Percentiles rank a stretch among this genome's conserved stretches.
Evolutionary conservation across 805 yeast species (phyloP).

Genomic region (Metschnikowia hibisci): DNA sequence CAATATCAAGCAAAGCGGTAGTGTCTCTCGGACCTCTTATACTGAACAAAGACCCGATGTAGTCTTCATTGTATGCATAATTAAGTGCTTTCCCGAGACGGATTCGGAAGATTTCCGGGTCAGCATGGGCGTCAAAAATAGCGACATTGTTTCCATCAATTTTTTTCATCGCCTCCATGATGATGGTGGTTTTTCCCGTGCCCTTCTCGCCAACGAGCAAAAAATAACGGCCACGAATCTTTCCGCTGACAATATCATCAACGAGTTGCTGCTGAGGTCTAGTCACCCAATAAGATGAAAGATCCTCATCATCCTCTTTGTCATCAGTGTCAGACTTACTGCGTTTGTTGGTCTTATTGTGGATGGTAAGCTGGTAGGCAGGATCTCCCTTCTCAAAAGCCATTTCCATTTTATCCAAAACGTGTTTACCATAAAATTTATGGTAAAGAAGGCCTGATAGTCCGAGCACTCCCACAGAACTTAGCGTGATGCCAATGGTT

Average conservation of each 20-base stretch:
- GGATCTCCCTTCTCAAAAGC: constrained; percentile 71
- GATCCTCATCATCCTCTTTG: constrained; percentile 21
- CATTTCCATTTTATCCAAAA: constrained; percentile 55
- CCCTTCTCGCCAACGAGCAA: constrained; percentile 81
- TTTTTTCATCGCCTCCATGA: constrained; percentile 65
- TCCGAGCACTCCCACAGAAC: constrained; percentile 65
- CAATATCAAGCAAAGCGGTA: constrained; percentile 76
- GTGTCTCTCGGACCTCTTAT: constrained; percentile 84
- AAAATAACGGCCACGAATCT: constrained; percentile 63
- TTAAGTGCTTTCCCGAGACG: constrained; percentile 72
- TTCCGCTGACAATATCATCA: constrained; percentile 64
- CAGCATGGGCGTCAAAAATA: constrained; percentile 77
- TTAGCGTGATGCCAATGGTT: constrained; percentile 67
- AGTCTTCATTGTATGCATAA: constrained; percentile 73
- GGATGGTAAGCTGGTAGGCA: constrained; percentile 56
- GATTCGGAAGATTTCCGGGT: constrained; percentile 76
- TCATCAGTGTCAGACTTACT: constrained; percentile 10
- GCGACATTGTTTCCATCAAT: constrained; percentile 62
- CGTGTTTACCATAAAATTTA: constrained; percentile 53
- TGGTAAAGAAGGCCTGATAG: constrained; percentile 73
- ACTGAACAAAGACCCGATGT: constrained; percentile 75
- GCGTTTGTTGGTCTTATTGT: constrained; percentile 36
- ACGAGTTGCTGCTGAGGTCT: constrained; percentile 63
- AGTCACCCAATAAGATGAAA: constrained; percentile 53
- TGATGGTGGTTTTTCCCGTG: constrained; percentile 76